A percentile compares a stretch with the other conserved stretches of the same genome.
These are phyloP conservation scores for Podaxis sp. DNA, from an alignment of 768 basidiomycete species.

Conservation along the genomic window DNA sequence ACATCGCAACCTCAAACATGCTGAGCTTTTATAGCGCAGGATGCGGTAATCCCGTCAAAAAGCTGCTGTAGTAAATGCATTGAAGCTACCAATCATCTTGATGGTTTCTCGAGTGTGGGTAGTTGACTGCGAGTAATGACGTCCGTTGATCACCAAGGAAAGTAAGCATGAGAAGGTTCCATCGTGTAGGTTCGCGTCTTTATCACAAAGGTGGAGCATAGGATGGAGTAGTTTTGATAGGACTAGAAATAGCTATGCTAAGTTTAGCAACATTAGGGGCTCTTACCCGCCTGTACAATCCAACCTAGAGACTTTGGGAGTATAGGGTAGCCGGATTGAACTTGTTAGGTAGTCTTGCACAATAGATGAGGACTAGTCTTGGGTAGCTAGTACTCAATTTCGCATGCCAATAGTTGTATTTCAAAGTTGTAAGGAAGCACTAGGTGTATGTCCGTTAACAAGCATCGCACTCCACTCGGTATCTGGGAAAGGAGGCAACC, in stretches of 20 bases:
- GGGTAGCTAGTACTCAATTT: not conserved
- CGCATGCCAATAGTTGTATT: no score
- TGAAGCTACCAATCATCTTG: conserved; percentile 7
- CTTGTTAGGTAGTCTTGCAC: not conserved
- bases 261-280: not conserved
- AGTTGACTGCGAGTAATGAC: not conserved
- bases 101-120: conserved; percentile 10
- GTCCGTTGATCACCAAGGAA: not conserved
- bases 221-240: not conserved
- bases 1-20: no score
- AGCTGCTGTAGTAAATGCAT: not conserved
- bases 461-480: not conserved
- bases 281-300: not conserved
- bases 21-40: not conserved
- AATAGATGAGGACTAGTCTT: not conserved
- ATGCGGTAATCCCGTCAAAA: conserved; percentile 1
- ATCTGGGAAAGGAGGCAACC: not conserved
- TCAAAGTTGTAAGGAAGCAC: not conserved
- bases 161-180: conserved; percentile 6
- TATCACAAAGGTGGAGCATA: not conserved
- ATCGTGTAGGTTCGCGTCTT: not conserved
- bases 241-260: not conserved
- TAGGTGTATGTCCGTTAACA: not conserved
- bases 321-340: not conserved
- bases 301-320: not conserved